These are phyloP conservation scores for Leptodermis oblonga DNA, from an alignment of 257 asterid genomes.

Conservation along the genomic window DNA sequence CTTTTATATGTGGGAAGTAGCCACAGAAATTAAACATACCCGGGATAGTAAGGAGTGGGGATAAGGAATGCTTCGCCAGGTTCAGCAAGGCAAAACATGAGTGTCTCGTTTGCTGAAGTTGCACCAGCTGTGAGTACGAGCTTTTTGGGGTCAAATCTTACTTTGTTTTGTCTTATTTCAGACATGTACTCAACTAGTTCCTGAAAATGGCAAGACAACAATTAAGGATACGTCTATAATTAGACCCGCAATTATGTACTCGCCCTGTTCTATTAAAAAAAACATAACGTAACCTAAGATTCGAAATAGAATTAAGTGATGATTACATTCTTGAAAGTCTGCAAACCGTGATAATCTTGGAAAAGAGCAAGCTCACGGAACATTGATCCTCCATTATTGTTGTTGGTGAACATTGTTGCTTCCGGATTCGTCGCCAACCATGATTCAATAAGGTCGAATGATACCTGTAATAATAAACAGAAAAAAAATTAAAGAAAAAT, in stretches of 20 bases:
- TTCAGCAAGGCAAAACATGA: slow-evolving; percentile 40
- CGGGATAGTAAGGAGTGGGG: slow-evolving; percentile 44
- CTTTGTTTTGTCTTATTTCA: slow-evolving; percentile 31
- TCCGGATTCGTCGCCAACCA: slow-evolving; percentile 35
- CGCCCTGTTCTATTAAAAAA: too few relatives aligned
- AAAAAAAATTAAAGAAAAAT: not conserved
- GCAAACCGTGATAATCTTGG: slow-evolving; percentile 45
- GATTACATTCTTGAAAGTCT: slow-evolving; percentile 34
- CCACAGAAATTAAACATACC: slow-evolving; percentile 20
- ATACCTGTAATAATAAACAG: slow-evolving; percentile 21
- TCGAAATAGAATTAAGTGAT: too few relatives aligned
- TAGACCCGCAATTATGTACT: too few relatives aligned
- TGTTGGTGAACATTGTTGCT: slow-evolving; percentile 20
- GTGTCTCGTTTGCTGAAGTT: slow-evolving; percentile 40
- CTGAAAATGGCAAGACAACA: slow-evolving; percentile 17
- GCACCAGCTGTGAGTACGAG: slow-evolving; percentile 42
- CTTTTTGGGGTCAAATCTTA: slow-evolving; percentile 31
- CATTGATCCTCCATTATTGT: slow-evolving; percentile 22
- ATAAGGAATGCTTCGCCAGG: slow-evolving; percentile 44
- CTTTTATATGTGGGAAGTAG: too few relatives aligned
- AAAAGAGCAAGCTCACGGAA: slow-evolving; percentile 37
- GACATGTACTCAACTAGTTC: slow-evolving; percentile 32
- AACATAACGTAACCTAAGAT: too few relatives aligned
- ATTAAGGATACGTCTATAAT: not conserved
- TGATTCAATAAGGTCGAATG: slow-evolving; percentile 40